Percentiles rank a stretch among this genome's conserved stretches.
phyloP scores from a whole-genome alignment of 345 rosid species.

The Salix caprea region DNA sequence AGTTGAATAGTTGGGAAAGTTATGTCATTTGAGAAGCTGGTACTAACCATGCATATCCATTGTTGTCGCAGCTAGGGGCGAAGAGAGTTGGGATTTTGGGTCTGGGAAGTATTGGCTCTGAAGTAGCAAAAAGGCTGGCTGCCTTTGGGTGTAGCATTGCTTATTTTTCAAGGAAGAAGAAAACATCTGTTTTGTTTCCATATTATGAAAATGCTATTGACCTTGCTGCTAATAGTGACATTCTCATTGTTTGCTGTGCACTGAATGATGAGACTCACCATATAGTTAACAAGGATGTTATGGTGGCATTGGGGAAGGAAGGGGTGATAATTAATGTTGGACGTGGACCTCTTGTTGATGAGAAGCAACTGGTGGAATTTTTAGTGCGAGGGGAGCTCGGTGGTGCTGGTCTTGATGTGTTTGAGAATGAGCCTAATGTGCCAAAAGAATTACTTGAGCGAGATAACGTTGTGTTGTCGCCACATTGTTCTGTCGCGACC shows the following conservation, averaged over 20 bases:
- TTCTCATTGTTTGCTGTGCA: slow-evolving; percentile 15
- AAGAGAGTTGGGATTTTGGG: slow-evolving; percentile 14
- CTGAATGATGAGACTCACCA: slow-evolving; percentile 14
- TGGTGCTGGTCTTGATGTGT: slow-evolving; percentile 26
- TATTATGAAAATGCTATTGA: slow-evolving; percentile 6
- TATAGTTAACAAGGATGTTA: slow-evolving; percentile 11
- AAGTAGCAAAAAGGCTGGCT: slow-evolving; percentile 10
- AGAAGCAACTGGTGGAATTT: slow-evolving; percentile 15
- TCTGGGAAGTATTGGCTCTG: slow-evolving; percentile 8
- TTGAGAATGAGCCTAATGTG: slow-evolving; percentile 18
- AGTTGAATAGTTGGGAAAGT: too few species aligned
- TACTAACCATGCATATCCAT: not conserved
- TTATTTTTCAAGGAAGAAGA: slow-evolving; percentile 17
- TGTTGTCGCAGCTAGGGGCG: slow-evolving; percentile 6
- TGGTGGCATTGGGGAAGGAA: slow-evolving; percentile 18
- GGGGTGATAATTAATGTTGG: slow-evolving; percentile 22
- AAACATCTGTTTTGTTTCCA: slow-evolving; percentile 4
- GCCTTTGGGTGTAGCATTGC: slow-evolving; percentile 11
- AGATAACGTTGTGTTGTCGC: slow-evolving; percentile 20
- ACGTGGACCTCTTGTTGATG: slow-evolving; percentile 18
- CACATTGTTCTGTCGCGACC: slow-evolving; percentile 13
- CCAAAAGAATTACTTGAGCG: slow-evolving; percentile 6
- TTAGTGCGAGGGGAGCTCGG: slow-evolving; percentile 15
- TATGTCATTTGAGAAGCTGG: not conserved
- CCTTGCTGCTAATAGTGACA: slow-evolving; percentile 15